Base-by-base conservation (phyloP, 1,139 yeast species). In the Geotrichum reessii region DNA sequence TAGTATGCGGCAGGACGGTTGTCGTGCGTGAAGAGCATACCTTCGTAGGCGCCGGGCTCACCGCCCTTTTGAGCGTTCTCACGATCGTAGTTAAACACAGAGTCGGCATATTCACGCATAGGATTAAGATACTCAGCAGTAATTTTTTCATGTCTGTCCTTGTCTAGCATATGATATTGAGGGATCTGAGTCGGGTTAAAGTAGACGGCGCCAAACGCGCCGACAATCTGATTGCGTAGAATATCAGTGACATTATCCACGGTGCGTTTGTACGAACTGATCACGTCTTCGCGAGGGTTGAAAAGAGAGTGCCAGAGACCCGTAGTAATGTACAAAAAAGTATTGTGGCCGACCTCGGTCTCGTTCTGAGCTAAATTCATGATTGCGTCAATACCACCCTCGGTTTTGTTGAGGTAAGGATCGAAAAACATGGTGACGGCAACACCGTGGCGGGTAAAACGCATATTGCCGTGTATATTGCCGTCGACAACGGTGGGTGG, bases 231-330 rank as follows among this genome's bases (percentile, higher is more conserved):
- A 24, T 49, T 52, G 11, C 47, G 24, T 17, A 60, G 17, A n/a
- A 57, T 27, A 9, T 49, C 48, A 21, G 55, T n/a, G 24, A 54
- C 48, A 21, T 42, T 28, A 28, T 54, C 57, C 6, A 57, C 44
- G 9, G 58, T 46, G 22, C 31, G 25, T 47, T 52, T 31, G 52
- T 33, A 59, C 19, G 56, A 52, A 1, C 25, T n/a, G 24, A 59
- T 9, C 14, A 59, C 58, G 5, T 47, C 33, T 12, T 52, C 48
- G n/a, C 57, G 51, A 22, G 40, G 60, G 12, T 57, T 58, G 44
- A 56, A 59, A 55, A 57, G 52, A 14, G 60, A 48, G 47, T 59
- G 62, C 62, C 62, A 59, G 14, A 59, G 55, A 3, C 62, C 62
- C 3, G 62, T 59, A 2, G 62, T 53, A 17, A 51, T 37, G 48